Conservation (phyloP, 352 stramenopile species). For the Globisporangium emineosum region DNA sequence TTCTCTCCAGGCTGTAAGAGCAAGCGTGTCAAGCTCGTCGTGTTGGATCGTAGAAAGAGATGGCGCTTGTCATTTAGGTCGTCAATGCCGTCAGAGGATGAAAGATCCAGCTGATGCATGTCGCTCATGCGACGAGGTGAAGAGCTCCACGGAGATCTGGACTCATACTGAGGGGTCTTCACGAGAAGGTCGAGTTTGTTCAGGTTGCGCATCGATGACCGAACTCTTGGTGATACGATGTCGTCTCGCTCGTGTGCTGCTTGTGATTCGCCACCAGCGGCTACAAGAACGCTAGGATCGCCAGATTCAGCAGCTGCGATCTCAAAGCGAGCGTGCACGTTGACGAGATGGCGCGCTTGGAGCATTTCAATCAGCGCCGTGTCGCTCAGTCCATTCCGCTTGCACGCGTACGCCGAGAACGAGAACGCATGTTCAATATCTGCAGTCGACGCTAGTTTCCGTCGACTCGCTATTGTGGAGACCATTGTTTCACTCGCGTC, state of each 20-base stretch:
- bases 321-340: constrained; percentile 68
- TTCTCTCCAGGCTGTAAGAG: constrained; percentile 32
- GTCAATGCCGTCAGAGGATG: not conserved
- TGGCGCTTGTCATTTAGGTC: constrained; percentile 16
- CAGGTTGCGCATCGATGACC: constrained; percentile 22
- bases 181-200: not conserved
- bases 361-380: constrained; percentile 85
- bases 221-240: constrained; percentile 23
- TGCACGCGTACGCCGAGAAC: constrained; percentile 81
- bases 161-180: constrained; percentile 1
- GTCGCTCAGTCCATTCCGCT: constrained; percentile 76
- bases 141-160: constrained; percentile 22
- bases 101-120: constrained; percentile 12
- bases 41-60: constrained; percentile 37
- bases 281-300: not conserved
- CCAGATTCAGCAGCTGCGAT: constrained; percentile 33
- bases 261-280: not conserved
- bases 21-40: constrained; percentile 38
- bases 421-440: constrained; percentile 86
- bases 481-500: not conserved
- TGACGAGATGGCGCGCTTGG: constrained; percentile 75
- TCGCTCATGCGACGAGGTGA: constrained; percentile 62
- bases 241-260: constrained; percentile 1
- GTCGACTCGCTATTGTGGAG: not conserved
- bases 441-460: constrained; percentile 45